phyloP scores from a whole-genome alignment of 164 flowering plant genomes.

The Chimonanthus salicifolius region DNA sequence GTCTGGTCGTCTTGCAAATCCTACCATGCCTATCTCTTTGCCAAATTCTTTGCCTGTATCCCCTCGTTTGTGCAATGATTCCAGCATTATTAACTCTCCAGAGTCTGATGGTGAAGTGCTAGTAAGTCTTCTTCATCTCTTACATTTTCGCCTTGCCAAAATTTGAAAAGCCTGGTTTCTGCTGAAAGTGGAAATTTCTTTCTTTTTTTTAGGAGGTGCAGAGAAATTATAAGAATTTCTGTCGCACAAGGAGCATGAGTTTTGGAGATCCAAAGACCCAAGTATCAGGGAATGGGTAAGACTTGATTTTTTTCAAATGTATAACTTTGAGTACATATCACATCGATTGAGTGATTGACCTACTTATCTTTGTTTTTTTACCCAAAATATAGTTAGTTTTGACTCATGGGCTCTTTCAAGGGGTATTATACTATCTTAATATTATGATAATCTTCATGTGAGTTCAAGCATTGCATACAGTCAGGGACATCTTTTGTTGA shows the following conservation, averaged over 20 bases:
- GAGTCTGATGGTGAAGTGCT: constrained; percentile 44
- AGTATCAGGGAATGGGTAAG: constrained; percentile 33
- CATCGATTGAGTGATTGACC: background rate
- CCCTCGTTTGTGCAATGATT: constrained; percentile 27
- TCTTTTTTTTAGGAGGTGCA: constrained; percentile 24
- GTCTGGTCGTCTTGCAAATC: constrained; percentile 31
- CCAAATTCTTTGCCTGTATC: constrained; percentile 35
- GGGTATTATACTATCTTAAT: background rate
- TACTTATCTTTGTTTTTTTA: background rate
- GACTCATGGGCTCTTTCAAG: background rate
- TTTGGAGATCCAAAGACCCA: constrained; percentile 23
- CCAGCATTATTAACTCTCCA: constrained; percentile 25
- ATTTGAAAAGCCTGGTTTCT: constrained; percentile 2
- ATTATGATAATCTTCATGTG: background rate
- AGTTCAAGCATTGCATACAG: background rate
- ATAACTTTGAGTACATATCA: constrained; percentile 29
- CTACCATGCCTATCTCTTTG: constrained; percentile 18
- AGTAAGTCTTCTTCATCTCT: constrained; percentile 22
- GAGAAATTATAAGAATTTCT: constrained; percentile 18
- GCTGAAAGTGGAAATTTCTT: background rate
- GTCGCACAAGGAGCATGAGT: constrained; percentile 16
- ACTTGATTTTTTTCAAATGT: constrained; percentile 43
- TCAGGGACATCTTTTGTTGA: background rate
- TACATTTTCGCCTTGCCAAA: background rate
- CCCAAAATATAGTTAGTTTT: background rate